Evolutionary conservation across 1,284 basidiomycete species (phyloP).

Genomic region (Ustilago esculenta): DNA sequence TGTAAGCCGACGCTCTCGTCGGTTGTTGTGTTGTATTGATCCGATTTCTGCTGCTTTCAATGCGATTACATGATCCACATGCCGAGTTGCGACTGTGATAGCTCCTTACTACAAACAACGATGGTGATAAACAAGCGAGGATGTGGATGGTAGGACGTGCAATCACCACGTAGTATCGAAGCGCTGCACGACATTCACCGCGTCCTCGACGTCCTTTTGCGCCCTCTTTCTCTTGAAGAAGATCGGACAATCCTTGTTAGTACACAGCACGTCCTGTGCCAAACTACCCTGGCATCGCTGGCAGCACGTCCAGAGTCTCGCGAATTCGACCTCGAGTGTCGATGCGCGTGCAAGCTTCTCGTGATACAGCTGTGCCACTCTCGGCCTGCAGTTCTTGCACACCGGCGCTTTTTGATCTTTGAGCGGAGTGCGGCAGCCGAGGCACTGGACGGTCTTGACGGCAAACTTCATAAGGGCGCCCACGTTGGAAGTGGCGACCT

Average conservation of each 20-base stretch:
- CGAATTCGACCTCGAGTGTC: constrained; percentile 62
- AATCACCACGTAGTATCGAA: constrained; percentile 54
- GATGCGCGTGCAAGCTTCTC: constrained; percentile 58
- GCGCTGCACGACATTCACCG: constrained; percentile 50
- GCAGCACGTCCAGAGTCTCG: constrained; percentile 66
- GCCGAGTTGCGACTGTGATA: no score
- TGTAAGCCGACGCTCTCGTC: constrained; percentile 7
- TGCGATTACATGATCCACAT: constrained; percentile 1
- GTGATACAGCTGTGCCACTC: constrained; percentile 62
- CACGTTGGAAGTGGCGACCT: constrained; percentile 64
- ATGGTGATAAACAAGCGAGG: background rate
- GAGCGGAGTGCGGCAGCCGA: constrained; percentile 65
- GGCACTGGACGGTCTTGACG: constrained; percentile 63
- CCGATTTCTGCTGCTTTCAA: no score
- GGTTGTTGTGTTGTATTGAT: no score
- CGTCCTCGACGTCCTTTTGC: constrained; percentile 62
- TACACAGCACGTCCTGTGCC: constrained; percentile 88
- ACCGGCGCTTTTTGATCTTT: constrained; percentile 59
- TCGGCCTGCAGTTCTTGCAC: constrained; percentile 62
- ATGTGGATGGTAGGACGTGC: background rate
- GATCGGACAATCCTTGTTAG: constrained; percentile 96
- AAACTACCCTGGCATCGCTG: constrained; percentile 65
- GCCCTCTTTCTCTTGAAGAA: constrained; percentile 82
- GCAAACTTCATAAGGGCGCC: constrained; percentile 67
- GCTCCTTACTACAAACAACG: no score